These are phyloP conservation scores for Trichoderma erinaceum DNA, from an alignment of 495 filamentous ascomycete genomes.

Conservation along the genomic window DNA sequence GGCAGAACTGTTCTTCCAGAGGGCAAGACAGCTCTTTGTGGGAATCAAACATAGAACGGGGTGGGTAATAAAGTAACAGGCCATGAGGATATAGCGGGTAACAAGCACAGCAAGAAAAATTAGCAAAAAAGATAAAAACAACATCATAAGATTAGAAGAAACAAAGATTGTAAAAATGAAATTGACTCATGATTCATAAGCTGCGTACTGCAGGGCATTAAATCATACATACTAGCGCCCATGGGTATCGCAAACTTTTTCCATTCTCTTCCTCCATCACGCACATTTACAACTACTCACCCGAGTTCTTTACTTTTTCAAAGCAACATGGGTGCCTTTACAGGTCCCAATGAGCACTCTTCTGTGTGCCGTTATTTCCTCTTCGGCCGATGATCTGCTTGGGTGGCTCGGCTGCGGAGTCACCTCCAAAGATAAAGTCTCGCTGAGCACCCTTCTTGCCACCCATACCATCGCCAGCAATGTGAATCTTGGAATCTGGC, in stretches of 20 bases:
- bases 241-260: constrained; percentile 11
- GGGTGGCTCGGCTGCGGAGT: constrained; percentile 34
- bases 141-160: constrained; percentile 15
- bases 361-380: constrained; percentile 28
- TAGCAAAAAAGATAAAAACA: constrained; percentile 15
- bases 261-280: constrained; percentile 18
- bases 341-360: constrained; percentile 50
- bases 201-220: constrained; percentile 25
- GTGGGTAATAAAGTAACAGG: too few relatives aligned
- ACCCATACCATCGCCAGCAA: constrained; percentile 69
- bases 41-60: too few relatives aligned
- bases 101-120: neutral
- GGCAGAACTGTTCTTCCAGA: too few relatives aligned
- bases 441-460: constrained; percentile 55
- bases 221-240: constrained; percentile 22
- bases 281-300: neutral
- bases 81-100: too few relatives aligned
- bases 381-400: constrained; percentile 29
- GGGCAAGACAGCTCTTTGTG: too few relatives aligned
- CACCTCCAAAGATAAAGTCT: constrained; percentile 56
- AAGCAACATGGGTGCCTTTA: constrained; percentile 24
- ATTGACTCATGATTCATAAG: constrained; percentile 28
- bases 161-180: constrained; percentile 21
- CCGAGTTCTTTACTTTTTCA: neutral
- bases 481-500: constrained; percentile 37